Percentiles rank a stretch among this genome's conserved stretches.
These are phyloP conservation scores for Rhizopus delemar DNA, from an alignment of 371 early-diverging fungal species.

Conservation along the genomic window DNA sequence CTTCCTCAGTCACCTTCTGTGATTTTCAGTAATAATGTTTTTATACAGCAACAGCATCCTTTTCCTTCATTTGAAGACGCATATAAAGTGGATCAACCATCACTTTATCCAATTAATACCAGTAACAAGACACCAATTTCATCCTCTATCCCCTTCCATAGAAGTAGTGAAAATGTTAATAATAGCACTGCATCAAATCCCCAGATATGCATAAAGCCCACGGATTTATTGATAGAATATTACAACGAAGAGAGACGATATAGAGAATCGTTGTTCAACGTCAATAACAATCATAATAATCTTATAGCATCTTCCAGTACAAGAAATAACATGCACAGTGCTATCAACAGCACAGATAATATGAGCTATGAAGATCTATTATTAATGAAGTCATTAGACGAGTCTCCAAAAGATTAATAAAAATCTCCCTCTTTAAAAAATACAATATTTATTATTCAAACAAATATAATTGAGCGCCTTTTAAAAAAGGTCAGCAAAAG, in stretches of 20 bases:
- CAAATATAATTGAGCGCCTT: not conserved
- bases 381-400: not conserved
- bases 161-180: not conserved
- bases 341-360: slow-evolving; percentile 1
- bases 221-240: not conserved
- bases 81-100: too few species aligned
- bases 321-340: not conserved
- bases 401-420: not conserved
- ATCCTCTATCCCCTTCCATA: not conserved
- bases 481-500: slow-evolving; percentile 39
- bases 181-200: not conserved
- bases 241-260: not conserved
- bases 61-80: too few species aligned
- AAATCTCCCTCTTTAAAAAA: not conserved
- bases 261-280: not conserved
- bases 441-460: not conserved
- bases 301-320: not conserved
- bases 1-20: too few species aligned
- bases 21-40: too few species aligned
- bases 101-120: too few species aligned
- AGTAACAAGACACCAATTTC: too few species aligned
- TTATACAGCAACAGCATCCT: too few species aligned
- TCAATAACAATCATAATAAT: not conserved
- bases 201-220: not conserved
- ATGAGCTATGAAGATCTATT: not conserved